Evolutionary conservation across 345 rosid species (phyloP), one percentile per base, ranked within the genome.

Genomic region (Pugionium dolabratum): DNA sequence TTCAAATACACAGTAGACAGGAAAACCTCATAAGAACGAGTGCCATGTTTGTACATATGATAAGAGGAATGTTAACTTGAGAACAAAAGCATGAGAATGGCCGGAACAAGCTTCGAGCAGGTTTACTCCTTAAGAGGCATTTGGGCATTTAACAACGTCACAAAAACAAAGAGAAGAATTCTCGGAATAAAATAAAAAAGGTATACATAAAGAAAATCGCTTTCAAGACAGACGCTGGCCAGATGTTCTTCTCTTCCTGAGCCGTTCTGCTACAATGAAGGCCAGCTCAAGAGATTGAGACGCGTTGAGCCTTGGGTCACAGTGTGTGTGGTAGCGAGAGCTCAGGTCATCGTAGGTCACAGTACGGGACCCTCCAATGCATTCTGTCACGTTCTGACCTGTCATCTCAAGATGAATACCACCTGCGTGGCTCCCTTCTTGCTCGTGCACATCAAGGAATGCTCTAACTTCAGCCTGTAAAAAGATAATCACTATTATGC

Each of bases 381-480:
- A 84, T 61, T 84, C 86, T 29, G 18, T 18, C 18, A 18, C 18
- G 18, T 18, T 81, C 75, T 84, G 86, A 1, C 88, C 88, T 2
- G 88, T 82, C 88, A 82, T 84, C 71, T 84, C 88, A 26, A 84
- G 79, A 76, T 84, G 88, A 59, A 84, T 54, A 31, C 86, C 88
- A 3, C 88, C 88, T 0, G 88, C 83, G 37, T 78, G 77, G 76
- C 88, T 84, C 32, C 88, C 86, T 76, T 82, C 86, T 80, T 80
- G 85, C 67, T 79, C 85, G 51, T 84, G 86, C 8, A 82, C 83
- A 56, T 84, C 86, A 55, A 84, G 82, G 83, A 84, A 82, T 1
- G 84, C 85, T 11, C 76, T 70, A 18, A 80, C 85, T 77, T 84
- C 84, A 33, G 82, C 85, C 89, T 84, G 71, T 50, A 3, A 5